Evolutionary conservation across 176 grass and related monocot species (phyloP).

Genomic region (Zoysia pacifica): DNA sequence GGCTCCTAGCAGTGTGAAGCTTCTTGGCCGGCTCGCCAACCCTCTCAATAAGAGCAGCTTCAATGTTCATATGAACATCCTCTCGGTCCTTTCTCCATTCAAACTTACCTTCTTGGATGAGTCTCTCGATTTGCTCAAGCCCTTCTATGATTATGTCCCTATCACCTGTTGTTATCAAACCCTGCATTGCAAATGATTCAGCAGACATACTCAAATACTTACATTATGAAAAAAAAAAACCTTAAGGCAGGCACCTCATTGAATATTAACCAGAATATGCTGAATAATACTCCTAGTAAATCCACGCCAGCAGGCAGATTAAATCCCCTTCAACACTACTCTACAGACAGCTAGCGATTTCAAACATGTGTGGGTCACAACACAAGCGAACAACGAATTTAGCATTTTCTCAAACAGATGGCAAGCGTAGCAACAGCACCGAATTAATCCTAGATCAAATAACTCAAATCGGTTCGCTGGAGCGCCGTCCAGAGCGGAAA

Average conservation of each 20-base stretch:
- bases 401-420: slow-evolving; percentile 41
- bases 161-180: slow-evolving; percentile 75
- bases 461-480: not conserved
- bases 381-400: not conserved
- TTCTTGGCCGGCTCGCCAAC: slow-evolving; percentile 98
- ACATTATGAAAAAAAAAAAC: not conserved
- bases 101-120: slow-evolving; percentile 84
- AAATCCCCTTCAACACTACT: not conserved
- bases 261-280: slow-evolving; percentile 9
- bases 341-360: not conserved
- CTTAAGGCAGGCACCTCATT: not conserved
- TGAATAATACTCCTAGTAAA: not conserved
- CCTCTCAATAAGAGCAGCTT: slow-evolving; percentile 85
- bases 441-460: not conserved
- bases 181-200: slow-evolving; percentile 59
- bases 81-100: slow-evolving; percentile 85
- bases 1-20: slow-evolving; percentile 89
- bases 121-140: slow-evolving; percentile 81
- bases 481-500: not conserved
- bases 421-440: slow-evolving; percentile 10
- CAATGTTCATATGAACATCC: slow-evolving; percentile 99
- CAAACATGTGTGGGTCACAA: not conserved
- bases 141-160: slow-evolving; percentile 78
- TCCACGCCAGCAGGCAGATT: not conserved
- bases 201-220: not conserved